Evolutionary conservation across 352 stramenopile genomes (phyloP), one percentile per base, ranked within the genome.

Genomic region (Globisporangium cystogenes): DNA sequence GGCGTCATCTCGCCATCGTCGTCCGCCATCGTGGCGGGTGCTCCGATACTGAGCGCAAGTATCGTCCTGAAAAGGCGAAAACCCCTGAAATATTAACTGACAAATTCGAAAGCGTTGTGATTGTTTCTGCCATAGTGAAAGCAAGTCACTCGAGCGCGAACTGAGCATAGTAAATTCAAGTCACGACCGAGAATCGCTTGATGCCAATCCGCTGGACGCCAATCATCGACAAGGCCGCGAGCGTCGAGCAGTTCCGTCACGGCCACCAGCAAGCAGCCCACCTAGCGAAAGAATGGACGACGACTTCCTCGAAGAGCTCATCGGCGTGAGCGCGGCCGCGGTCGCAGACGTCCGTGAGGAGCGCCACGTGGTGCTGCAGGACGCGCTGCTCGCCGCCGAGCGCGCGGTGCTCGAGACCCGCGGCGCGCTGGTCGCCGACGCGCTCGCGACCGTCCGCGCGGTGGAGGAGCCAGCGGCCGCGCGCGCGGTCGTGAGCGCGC

Each of bases 1-100:
- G 79, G 76, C 55, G 79, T 90, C 79, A 90, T 87, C 24, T 67
- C 62, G 56, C 71, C 68, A 47, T 76, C 62, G 46, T 74, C 60
- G 41, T 78, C 67, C 48, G 35, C 51, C 62, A 73, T 76, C 3
- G 11, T 59, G n/a, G 12, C 26, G 37, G 11, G 24, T 1, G 23
- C 18, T 37, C n/a, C n/a, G n/a, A 55, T 39, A 31, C 15, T 48
- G 10, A 6, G 7, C 24, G 37, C 49, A 10, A 12, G 12, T 29
- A 39, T 18, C 27, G 40, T 55, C 27, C 23, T 24, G 7, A n/a
- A n/a, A n/a, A n/a, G n/a, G n/a, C n/a, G n/a, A n/a, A n/a, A n/a
- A n/a, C 26, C 3, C 26, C 26, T 29, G 26, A 29, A 29, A 29
- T n/a, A n/a, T n/a, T n/a, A n/a, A n/a, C n/a, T n/a, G n/a, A n/a